Base-by-base conservation (phyloP, 345 rosid genomes). In the Bruguiera parviflora region DNA sequence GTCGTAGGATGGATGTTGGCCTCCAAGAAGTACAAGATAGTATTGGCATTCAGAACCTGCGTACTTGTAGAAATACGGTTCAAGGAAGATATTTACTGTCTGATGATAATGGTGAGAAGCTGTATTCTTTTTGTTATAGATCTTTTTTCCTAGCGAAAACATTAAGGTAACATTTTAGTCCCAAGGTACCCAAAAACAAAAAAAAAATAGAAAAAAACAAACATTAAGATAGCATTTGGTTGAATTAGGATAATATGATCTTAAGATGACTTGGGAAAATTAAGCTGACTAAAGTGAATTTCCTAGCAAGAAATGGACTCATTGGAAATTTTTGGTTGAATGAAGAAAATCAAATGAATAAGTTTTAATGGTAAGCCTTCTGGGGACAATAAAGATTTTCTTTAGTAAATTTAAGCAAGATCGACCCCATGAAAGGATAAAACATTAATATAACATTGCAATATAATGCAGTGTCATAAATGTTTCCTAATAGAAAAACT, bases 11-110 rank as follows among this genome's bases (percentile, higher is more conserved):
- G 29, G 90, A 89, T 63, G 72, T 83, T 59, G 88, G 87, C 18
- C 84, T 90, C 69, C 81, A 58, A 46, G 89, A 83, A 47, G 77
- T 65, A 16, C 25, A 56, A 56, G 28, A n/a, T 24, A 5, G 59
- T 56, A 16, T 24, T 15, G 28, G 28, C 28, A 56, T 56, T 56
- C 28, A 11, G 49, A 13, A 13, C 18, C 49, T 43, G 31, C 78
- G 63, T 9, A 73, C 67, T 58, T 91, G 98, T 69, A 89, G 87
- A 81, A 89, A 79, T 71, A 93, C 98, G 29, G 84, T 89, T 19
- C 96, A 91, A 74, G 98, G 97, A 71, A 93, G 97, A 79, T 88
- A 83, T 33, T 58, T 90, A 64, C 78, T 89, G n/a, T 89, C 97
- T 5, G 98, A 91, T 74, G 93, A 93, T 71, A 85, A 79, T 51